These are phyloP conservation scores for Sordaria brevicollis DNA, from an alignment of 495 filamentous ascomycete species.

Conservation along the genomic window DNA sequence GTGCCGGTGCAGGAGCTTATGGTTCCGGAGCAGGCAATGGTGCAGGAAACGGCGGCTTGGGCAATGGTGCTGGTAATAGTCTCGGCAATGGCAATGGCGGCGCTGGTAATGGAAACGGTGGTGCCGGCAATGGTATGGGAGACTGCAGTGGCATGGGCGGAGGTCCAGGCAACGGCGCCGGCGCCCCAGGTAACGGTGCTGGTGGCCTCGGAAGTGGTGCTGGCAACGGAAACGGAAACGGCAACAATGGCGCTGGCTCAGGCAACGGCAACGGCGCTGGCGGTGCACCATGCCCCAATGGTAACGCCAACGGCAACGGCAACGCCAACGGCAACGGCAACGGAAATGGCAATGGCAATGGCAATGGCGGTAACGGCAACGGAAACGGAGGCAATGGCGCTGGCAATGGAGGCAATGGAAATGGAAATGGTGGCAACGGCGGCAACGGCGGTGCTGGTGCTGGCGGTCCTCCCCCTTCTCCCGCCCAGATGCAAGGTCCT, in stretches of 20 bases:
- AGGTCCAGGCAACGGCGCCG: background rate
- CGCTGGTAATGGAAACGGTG: slow-evolving; percentile 1
- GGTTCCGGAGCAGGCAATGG: background rate
- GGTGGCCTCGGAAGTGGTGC: background rate
- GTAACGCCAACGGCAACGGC: background rate
- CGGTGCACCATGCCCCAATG: background rate
- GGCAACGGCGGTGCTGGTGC: background rate
- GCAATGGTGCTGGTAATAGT: slow-evolving; percentile 1
- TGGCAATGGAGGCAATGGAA: slow-evolving; percentile 7
- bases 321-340: background rate
- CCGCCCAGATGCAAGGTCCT: background rate
- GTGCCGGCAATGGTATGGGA: background rate
- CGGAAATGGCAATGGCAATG: background rate
- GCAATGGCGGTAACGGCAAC: slow-evolving; percentile 3
- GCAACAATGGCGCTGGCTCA: background rate
- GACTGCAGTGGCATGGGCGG: background rate
- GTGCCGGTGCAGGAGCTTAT: background rate
- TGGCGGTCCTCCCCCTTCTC: background rate
- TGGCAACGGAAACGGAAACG: background rate
- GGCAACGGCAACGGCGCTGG: background rate
- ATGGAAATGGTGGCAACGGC: background rate
- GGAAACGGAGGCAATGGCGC: background rate
- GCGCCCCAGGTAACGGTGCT: background rate
- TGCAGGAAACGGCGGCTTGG: background rate
- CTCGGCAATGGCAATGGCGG: background rate